These are phyloP conservation scores for Oryza meyeriana DNA, from an alignment of 176 grass and related monocot species.

Conservation along the genomic window DNA sequence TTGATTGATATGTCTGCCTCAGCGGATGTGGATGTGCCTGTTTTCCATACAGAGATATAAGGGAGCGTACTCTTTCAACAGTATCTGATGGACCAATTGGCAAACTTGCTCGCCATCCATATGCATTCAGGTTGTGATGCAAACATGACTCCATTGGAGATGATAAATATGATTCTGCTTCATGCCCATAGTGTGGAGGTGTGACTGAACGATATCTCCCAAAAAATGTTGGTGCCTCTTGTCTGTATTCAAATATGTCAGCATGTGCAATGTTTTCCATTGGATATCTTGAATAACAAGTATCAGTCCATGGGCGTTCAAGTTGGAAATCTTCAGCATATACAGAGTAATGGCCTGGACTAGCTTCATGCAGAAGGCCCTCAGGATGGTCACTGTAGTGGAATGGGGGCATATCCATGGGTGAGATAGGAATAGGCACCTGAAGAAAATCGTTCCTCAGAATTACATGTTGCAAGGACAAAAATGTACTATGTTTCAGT, in stretches of 20 bases:
- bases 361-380: slow-evolving; percentile 11
- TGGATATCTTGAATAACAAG: slow-evolving; percentile 30
- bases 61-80: slow-evolving; percentile 39
- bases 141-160: slow-evolving; percentile 4
- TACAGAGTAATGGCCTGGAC: slow-evolving; percentile 35
- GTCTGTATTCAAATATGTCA: slow-evolving; percentile 36
- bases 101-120: slow-evolving; percentile 22
- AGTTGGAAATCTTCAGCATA: slow-evolving; percentile 25
- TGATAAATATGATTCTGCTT: slow-evolving; percentile 22
- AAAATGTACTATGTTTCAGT: neutral
- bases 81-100: slow-evolving; percentile 3
- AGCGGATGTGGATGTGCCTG: slow-evolving; percentile 10
- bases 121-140: slow-evolving; percentile 1
- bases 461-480: slow-evolving; percentile 4
- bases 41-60: slow-evolving; percentile 49
- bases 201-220: slow-evolving; percentile 46
- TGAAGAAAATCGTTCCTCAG: slow-evolving; percentile 9
- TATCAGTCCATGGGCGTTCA: slow-evolving; percentile 35
- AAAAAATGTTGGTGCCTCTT: slow-evolving; percentile 17
- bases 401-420: slow-evolving; percentile 25
- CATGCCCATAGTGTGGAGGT: slow-evolving; percentile 33
- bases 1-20: slow-evolving; percentile 31
- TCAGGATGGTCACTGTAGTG: slow-evolving; percentile 31
- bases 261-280: slow-evolving; percentile 3
- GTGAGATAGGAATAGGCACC: slow-evolving; percentile 19